Evolutionary conservation across 1,284 basidiomycete species (phyloP), one percentile per base, ranked within the genome.

Genomic region (Leucoagaricus sp.): DNA sequence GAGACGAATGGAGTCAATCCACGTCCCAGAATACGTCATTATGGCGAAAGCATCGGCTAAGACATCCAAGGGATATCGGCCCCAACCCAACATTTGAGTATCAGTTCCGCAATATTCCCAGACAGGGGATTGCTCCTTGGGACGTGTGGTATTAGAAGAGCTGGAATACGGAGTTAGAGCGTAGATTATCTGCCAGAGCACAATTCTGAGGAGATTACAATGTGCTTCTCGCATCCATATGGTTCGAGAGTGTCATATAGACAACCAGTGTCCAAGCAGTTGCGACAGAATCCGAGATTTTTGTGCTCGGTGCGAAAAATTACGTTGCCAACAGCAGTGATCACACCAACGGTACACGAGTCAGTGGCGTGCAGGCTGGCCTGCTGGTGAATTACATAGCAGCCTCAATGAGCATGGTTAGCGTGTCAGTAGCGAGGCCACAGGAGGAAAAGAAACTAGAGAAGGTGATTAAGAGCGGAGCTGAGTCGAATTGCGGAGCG

Each of bases 141-240:
- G 21, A 23, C n/a, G 33, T 36, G 62, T 61, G 63, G 61, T 65
- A 58, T 61, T 63, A 62, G 63, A 63, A 64, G 62, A 47, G 44
- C 49, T 44, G 40, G 51, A 46, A 56, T 29, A 64, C 66, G 65
- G 65, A 59, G 65, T 61, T 67, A 67, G 59, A 54, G 64, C 65
- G 64, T 59, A 31, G 50, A 48, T 52, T 47, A 47, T 56, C 34
- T 54, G 58, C 50, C 49, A 49, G 51, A 53, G 55, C 57, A 47
- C 34, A 38, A 4, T 9, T 31, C 40, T 21, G 4, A 58, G 55
- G 53, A 36, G 42, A 34, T 50, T 21, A 26, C 31, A 61, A 58
- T 21, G 40, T 40, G 36, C 4, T 10, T 46, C 26, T 8, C 7
- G 44, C n/a, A n/a, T n/a, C 44, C 44, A 46, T 46, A 28, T 28